Base-by-base conservation (phyloP, 2,329 filamentous ascomycete species). In the Beauveria brongniartii region DNA sequence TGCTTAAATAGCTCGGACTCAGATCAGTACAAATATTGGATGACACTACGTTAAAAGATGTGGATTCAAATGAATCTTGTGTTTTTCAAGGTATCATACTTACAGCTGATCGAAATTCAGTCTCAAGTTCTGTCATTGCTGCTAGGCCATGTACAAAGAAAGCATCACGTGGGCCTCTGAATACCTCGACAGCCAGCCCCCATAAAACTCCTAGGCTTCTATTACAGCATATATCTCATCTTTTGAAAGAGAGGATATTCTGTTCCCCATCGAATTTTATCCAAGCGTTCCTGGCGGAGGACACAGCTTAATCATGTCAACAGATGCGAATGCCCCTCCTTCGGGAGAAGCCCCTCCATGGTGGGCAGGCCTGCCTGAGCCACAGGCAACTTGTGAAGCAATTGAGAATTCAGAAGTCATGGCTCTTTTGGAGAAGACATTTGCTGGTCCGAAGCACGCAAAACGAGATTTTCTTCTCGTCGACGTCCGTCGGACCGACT, bases 401-500 rank as follows among this genome's bases (percentile, higher is more conserved):
- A 69, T 80, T 28, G 74, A 74, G 16, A 69, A 73, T 0, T 69
- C 73, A 8, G 73, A 78, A 34, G 70, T 82, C 1, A 70, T 76
- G 53, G 64, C 69, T 18, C 66, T 78, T 8, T 72, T 82, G 10
- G 74, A 79, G 58, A 71, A 67, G 37, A 68, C 73, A 7, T 67
- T 70, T 60, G 68, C 71, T 20, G 67, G 69, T 3, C 70, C 62
- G 0, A 59, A 67, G 16, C 66, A 68, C 7, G 66, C 65, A 1
- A 65, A 67, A 0, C 68, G 70, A 28, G 69, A 74, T 8, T 80
- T 80, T 52, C 68, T 82, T 20, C 69, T 82, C 3, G 77, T 84
- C 14, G 81, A 84, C 66, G 76, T 83, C n/a, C 77, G 81, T 20
- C 74, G 80, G 28, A 76, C 71, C 3, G 82, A 84, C 65, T 80